These are phyloP conservation scores for Elongisporangium undulatum DNA, from an alignment of 352 stramenopile species.

Conservation along the genomic window DNA sequence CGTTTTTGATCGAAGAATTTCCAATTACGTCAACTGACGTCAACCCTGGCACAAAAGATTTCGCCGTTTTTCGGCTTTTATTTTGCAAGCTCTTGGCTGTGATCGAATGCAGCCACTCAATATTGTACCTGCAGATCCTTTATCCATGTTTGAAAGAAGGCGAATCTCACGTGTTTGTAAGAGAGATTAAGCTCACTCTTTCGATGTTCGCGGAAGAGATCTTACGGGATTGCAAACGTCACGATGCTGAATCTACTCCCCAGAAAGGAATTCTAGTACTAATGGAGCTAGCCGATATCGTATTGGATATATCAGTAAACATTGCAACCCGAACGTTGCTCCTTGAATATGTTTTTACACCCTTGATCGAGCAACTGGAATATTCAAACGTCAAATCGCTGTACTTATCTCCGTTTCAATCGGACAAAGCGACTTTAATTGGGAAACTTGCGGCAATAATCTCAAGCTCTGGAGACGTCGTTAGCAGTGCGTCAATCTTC, in stretches of 20 bases:
- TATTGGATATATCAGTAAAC: constrained; percentile 37
- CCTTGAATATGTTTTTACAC: constrained; percentile 43
- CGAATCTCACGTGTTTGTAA: constrained; percentile 40
- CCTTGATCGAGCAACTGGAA: constrained; percentile 39
- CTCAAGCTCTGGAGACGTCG: constrained; percentile 41
- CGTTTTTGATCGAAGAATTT: constrained; percentile 71
- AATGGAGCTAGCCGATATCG: constrained; percentile 26
- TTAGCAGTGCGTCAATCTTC: constrained; percentile 29
- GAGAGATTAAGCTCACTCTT: constrained; percentile 46
- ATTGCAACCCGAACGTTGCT: constrained; percentile 34
- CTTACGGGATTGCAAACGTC: not conserved
- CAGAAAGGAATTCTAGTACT: constrained; percentile 13
- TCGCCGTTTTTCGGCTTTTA: constrained; percentile 53
- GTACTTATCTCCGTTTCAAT: constrained; percentile 31
- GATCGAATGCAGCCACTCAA: constrained; percentile 45
- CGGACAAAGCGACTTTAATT: constrained; percentile 31
- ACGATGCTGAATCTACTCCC: not conserved
- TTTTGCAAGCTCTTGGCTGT: constrained; percentile 46
- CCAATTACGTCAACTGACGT: constrained; percentile 75
- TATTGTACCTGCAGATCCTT: constrained; percentile 45
- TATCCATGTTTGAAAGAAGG: constrained; percentile 65
- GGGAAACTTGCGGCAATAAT: constrained; percentile 51
- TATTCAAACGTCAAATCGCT: constrained; percentile 28
- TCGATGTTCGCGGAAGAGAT: constrained; percentile 22
- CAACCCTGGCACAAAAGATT: constrained; percentile 49